Percentiles rank a stretch among this genome's conserved stretches.
Evolutionary conservation across 1,284 basidiomycete species (phyloP).

Genomic region (Pseudozyma thailandica): DNA sequence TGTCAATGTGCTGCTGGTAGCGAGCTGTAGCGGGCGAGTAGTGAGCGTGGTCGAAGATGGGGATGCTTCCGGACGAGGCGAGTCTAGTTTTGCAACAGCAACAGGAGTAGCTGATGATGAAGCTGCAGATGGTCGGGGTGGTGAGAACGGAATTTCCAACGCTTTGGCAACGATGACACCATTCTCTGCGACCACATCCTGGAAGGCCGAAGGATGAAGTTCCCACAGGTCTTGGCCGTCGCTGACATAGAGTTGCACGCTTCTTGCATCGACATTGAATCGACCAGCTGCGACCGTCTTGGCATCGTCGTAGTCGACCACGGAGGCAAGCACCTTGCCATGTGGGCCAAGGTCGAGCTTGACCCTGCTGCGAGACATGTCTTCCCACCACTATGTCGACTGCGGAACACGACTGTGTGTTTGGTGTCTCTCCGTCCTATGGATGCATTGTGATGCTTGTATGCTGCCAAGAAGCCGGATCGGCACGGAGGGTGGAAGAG

Average conservation of each 20-base stretch:
- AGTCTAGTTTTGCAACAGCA: constrained; percentile 3
- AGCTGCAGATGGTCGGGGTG: background rate
- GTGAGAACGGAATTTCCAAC: background rate
- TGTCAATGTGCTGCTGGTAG: background rate
- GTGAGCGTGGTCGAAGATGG: background rate
- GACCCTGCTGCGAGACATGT: constrained; percentile 25
- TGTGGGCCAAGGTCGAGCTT: constrained; percentile 46
- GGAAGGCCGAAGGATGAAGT: constrained; percentile 38
- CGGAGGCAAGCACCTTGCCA: constrained; percentile 45
- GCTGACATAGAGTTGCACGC: constrained; percentile 34
- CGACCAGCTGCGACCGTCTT: constrained; percentile 32
- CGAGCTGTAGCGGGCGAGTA: background rate
- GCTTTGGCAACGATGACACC: constrained; percentile 35
- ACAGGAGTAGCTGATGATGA: background rate
- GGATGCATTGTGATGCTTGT: background rate
- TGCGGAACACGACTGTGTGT: background rate
- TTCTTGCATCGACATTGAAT: constrained; percentile 9
- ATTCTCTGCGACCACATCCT: constrained; percentile 37
- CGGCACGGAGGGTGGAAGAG: too few relatives aligned
- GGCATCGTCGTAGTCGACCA: constrained; percentile 31
- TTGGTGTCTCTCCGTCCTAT: background rate
- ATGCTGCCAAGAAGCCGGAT: too few relatives aligned
- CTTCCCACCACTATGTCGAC: background rate
- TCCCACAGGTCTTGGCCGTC: constrained; percentile 47
- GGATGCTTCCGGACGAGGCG: background rate